Conservation (phyloP, 1,139 yeast genomes). For the Suhomyces atakaporum region DNA sequence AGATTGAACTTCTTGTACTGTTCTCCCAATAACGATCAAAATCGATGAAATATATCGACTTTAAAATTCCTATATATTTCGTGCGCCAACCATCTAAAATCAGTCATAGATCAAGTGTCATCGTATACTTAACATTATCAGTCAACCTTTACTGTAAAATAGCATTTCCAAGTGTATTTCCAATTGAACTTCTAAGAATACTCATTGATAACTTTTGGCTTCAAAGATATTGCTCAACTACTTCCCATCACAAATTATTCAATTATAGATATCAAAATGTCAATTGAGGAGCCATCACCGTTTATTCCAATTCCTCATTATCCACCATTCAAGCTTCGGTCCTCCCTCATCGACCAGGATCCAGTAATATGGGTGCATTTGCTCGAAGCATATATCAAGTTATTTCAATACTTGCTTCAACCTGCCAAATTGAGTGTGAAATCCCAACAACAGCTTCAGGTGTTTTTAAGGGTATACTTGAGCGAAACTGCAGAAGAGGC, state of each 20-base stretch:
- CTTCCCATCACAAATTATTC: too few relatives aligned
- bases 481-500: conserved; percentile 62
- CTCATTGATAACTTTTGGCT: too few relatives aligned
- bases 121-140: too few relatives aligned
- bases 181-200: too few relatives aligned
- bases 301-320: conserved; percentile 63
- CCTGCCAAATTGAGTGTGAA: conserved; percentile 45
- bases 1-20: too few relatives aligned
- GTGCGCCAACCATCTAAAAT: conserved; percentile 2
- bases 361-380: conserved; percentile 82
- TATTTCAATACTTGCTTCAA: conserved; percentile 48
- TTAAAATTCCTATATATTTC: not conserved
- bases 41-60: too few relatives aligned
- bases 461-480: conserved; percentile 57
- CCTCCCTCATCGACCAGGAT: conserved; percentile 74
- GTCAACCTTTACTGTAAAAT: too few relatives aligned
- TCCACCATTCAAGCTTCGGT: conserved; percentile 72
- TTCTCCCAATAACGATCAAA: too few relatives aligned
- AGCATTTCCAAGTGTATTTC: too few relatives aligned
- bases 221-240: too few relatives aligned
- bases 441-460: conserved; percentile 59
- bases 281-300: conserved; percentile 8
- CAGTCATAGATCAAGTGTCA: conserved; percentile 7
- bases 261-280: too few relatives aligned
- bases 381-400: conserved; percentile 58